These are phyloP conservation scores for Ceratobasidium sp. DNA, from an alignment of 1,284 basidiomycete species.

Conservation along the genomic window DNA sequence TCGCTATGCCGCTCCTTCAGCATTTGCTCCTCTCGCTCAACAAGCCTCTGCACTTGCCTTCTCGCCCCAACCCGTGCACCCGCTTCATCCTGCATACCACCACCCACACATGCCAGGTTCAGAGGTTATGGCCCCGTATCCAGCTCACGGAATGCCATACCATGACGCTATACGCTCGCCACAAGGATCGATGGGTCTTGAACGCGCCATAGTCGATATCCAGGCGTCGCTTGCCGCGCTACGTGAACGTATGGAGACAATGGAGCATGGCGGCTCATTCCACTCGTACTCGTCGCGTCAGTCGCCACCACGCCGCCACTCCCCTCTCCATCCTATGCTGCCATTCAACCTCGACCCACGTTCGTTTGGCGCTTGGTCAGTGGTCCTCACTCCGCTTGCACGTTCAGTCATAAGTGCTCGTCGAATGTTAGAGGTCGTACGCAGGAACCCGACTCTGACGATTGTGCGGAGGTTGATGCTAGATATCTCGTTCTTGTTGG, in stretches of 20 bases:
- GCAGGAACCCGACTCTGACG: conserved; percentile 63
- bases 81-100: conserved; percentile 54
- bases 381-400: conserved; percentile 73
- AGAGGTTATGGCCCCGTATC: conserved; percentile 44
- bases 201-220: conserved; percentile 82
- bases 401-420: conserved; percentile 60
- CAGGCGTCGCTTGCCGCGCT: conserved; percentile 92
- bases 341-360: conserved; percentile 63
- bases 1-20: conserved; percentile 76
- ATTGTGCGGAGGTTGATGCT: conserved; percentile 77
- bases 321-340: conserved; percentile 34
- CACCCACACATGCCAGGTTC: conserved; percentile 54
- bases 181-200: conserved; percentile 59
- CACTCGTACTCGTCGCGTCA: conserved; percentile 27
- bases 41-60: conserved; percentile 58
- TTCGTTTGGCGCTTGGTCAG: conserved; percentile 83
- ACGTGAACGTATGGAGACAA: conserved; percentile 84
- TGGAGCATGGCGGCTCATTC: conserved; percentile 64
- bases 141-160: conserved; percentile 58
- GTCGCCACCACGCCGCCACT: conserved; percentile 19
- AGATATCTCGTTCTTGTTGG: conserved; percentile 78
- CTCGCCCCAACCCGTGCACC: conserved; percentile 45
- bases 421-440: conserved; percentile 25
- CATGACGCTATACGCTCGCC: conserved; percentile 19
- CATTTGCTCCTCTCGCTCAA: conserved; percentile 67